Conservation (phyloP, 257 asterid genomes). For the Penstemon eatonii region DNA sequence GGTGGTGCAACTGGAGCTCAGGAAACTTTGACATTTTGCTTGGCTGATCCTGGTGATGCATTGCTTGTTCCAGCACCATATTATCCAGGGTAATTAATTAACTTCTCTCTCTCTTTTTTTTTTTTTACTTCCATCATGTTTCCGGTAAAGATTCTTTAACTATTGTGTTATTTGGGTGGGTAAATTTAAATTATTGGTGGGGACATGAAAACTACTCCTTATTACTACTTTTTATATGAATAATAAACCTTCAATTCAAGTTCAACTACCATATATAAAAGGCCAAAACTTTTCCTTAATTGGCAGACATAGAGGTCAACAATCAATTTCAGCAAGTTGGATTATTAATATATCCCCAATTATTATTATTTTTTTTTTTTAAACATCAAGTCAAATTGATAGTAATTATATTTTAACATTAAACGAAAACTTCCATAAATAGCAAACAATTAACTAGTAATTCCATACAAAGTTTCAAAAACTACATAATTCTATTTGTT, state of each 20-base stretch:
- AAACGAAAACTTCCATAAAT: not conserved
- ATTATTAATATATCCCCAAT: not conserved
- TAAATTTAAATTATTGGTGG: constrained; percentile 32
- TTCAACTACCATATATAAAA: not conserved
- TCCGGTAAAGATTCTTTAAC: not conserved
- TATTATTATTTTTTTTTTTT: too few relatives aligned
- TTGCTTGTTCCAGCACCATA: constrained; percentile 82
- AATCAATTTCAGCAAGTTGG: constrained; percentile 16
- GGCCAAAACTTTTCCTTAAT: not conserved
- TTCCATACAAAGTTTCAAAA: not conserved
- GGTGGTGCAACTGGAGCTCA: constrained; percentile 95
- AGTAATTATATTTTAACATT: not conserved
- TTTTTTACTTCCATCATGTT: not conserved
- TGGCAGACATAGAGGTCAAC: not conserved
- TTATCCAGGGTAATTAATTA: constrained; percentile 68
- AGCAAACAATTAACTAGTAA: not conserved
- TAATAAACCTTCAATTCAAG: constrained; percentile 10
- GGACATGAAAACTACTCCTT: constrained; percentile 26
- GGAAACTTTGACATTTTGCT: constrained; percentile 75
- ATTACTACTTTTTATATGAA: not conserved
- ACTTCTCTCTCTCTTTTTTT: not conserved
- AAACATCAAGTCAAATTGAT: not conserved
- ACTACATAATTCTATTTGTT: too few relatives aligned
- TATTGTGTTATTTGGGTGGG: not conserved
- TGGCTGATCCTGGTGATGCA: constrained; percentile 87